Evolutionary conservation across 257 asterid species (phyloP), one percentile per base, ranked within the genome.

Genomic region (Phtheirospermum japonicum): DNA sequence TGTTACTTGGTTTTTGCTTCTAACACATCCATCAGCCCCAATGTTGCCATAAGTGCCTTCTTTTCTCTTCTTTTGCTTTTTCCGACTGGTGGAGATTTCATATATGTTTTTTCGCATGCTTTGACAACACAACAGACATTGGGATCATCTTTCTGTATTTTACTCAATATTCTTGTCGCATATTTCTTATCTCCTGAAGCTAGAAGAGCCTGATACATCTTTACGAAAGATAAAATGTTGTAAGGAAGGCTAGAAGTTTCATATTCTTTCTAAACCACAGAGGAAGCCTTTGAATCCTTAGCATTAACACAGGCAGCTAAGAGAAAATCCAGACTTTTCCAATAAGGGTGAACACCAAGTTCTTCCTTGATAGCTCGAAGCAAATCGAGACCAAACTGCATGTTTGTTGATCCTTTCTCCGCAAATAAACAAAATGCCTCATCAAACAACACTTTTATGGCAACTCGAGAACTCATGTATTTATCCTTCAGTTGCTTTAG

Each of bases 281-380:
- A 76, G 50, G 92, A 76, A 39, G 83, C 42, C 62, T 77, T 57
- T 68, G 83, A 71, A 75, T 85, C 96, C 65, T 83, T 83, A 40
- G 95, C 82, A 53, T 20, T 68, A 30, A 75, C 82, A 59, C 95
- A 87, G 19, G 96, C 94, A 65, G 82, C 62, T 12, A 93, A 86
- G 77, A 93, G 92, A 83, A 93, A 87, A 78, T 93, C 97, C 30
- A 93, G 85, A 68, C 83, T 64, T 76, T 79, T 84, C 33, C 95
- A 75, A 50, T 97, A 83, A 69, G 95, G 97, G 31, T 37, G 71
- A 68, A 81, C 55, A n/a, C 79, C 80, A 12, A 93, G 62, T 69
- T 89, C 89, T 40, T 78, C 73, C 75, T 87, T 93, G 46, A 85
- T 18, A 71, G 94, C 89, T 76, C n/a, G n/a, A n/a, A n/a, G n/a